Evolutionary conservation across 164 flowering plant genomes (phyloP).

Genomic region (Piper longum): DNA sequence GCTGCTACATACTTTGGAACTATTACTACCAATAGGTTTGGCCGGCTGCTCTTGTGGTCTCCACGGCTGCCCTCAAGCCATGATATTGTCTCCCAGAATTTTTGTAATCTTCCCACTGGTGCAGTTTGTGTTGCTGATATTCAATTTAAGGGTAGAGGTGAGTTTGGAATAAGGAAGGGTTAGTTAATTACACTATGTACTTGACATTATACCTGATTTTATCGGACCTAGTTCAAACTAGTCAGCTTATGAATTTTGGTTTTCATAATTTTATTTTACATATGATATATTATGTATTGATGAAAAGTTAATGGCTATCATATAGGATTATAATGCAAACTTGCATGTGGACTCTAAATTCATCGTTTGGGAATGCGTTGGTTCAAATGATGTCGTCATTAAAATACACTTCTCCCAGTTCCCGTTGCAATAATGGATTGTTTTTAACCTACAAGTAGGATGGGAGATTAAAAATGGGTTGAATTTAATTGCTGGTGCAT

Average conservation of each 20-base stretch:
- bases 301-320: neutral
- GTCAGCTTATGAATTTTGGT: too few species aligned
- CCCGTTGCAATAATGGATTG: too few species aligned
- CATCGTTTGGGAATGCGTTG: neutral
- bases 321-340: neutral
- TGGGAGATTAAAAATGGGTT: too few species aligned
- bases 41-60: conserved; percentile 74
- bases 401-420: too few species aligned
- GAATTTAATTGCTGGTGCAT: too few species aligned
- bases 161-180: too few species aligned
- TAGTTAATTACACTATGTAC: too few species aligned
- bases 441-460: too few species aligned
- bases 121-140: conserved; percentile 78
- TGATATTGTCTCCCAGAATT: conserved; percentile 72
- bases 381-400: too few species aligned
- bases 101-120: conserved; percentile 66
- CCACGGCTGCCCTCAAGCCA: conserved; percentile 73
- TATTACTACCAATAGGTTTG: conserved; percentile 46
- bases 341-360: neutral
- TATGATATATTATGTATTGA: neutral
- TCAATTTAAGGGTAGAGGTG: conserved; percentile 90
- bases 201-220: too few species aligned
- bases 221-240: too few species aligned
- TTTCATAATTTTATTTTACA: too few species aligned
- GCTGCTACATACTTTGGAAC: conserved; percentile 29